phyloP scores from a whole-genome alignment of 352 stramenopile species.

The Vaucheria bursata region DNA sequence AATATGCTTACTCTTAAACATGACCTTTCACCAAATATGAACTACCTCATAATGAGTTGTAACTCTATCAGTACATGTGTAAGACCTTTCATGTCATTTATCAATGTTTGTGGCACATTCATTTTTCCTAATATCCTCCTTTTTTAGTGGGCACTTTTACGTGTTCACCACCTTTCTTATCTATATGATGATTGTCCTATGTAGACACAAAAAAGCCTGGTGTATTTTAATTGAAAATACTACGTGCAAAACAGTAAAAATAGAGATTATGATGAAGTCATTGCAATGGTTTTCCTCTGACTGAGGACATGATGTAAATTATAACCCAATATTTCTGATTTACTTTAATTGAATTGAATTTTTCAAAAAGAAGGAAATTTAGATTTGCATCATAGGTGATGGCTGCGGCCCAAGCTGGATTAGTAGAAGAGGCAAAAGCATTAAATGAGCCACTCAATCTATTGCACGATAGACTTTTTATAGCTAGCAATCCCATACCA shows the following conservation, averaged over 20 bases:
- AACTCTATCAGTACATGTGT: conserved; percentile 49
- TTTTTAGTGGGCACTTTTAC: too few relatives aligned
- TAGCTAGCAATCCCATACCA: conserved; percentile 64
- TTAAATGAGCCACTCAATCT: conserved; percentile 54
- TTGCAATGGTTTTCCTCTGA: too few relatives aligned
- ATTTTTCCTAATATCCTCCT: too few relatives aligned
- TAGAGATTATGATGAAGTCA: neutral
- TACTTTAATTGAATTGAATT: too few relatives aligned
- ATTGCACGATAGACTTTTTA: conserved; percentile 59
- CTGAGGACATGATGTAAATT: too few relatives aligned
- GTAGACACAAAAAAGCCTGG: too few relatives aligned
- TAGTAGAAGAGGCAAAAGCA: conserved; percentile 46
- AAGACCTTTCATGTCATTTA: conserved; percentile 66
- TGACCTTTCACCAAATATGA: neutral
- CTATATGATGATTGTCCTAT: too few relatives aligned
- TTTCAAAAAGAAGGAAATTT: too few relatives aligned
- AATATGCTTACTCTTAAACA: neutral
- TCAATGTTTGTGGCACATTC: conserved; percentile 54
- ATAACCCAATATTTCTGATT: too few relatives aligned
- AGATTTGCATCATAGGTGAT: conserved; percentile 59
- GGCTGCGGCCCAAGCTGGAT: conserved; percentile 50
- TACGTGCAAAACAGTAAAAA: neutral
- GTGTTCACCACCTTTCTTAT: too few relatives aligned
- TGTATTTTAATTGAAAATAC: neutral
- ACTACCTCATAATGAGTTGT: conserved; percentile 8